Evolutionary conservation across 129 eudicot genomes (phyloP), one percentile per base, ranked within the genome.

Genomic region (Oenanthe sinensis): DNA sequence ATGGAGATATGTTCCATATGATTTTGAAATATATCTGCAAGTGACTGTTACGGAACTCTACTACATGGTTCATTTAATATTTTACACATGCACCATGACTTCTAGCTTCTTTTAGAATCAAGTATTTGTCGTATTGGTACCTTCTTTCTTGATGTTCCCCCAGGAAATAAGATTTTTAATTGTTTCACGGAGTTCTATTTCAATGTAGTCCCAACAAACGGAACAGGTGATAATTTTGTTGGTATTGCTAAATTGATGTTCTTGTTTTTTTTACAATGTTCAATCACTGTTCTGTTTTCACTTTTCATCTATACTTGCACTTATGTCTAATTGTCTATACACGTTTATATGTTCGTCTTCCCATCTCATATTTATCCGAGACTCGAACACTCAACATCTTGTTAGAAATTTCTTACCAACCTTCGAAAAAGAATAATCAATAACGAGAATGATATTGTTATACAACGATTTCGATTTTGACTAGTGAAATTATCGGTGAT

Each of bases 111-210:
- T 60, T 60, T 60, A 60, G 33, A 60, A 60, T 60, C 24, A 60
- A 60, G 68, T 60, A 9, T 3, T 60, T 60, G 68, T 60, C 68
- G 68, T 10, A n/a, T 60, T 60, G 68, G 68, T 60, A 60, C 68
- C 68, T 60, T 60, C 68, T 60, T 60, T 60, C 33, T 60, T 60
- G 68, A 24, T 60, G 22, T 52, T 52, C 62, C 68, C 68, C 68
- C 5, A n/a, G 2, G 26, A n/a, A 60, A 60, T 24, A 2, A 58
- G 4, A 60, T 60, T 5, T n/a, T 60, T 60, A 60, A n/a, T n/a
- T 60, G 15, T 30, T 24, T 60, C 33, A 60, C 36, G 33, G 15
- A n/a, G 33, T 60, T 60, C 33, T 60, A n/a, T n/a, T 55, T 22
- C 28, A 22, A 7, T 7, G 6, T 20, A 2, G 26, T 55, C 58